Conservation (phyloP, 2,329 filamentous ascomycete genomes). For the Thelonectria olida region DNA sequence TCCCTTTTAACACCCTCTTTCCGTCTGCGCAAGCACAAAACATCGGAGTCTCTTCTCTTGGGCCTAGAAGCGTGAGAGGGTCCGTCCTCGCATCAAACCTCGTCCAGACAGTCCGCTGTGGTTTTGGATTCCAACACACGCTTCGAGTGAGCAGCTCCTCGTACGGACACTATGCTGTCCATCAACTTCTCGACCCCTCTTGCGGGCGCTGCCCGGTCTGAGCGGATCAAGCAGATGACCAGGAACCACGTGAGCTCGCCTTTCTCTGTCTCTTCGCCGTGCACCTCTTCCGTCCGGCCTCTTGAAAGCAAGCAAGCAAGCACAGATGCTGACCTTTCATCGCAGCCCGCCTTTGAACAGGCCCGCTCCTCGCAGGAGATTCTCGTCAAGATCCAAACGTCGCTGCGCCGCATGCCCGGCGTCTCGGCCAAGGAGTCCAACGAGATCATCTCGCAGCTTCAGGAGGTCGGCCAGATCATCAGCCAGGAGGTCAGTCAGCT, state of each 20-base stretch:
- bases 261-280: neutral
- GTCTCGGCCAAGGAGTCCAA: constrained; percentile 46
- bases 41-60: constrained; percentile 4
- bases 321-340: neutral
- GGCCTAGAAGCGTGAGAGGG: constrained; percentile 14
- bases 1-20: neutral
- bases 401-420: constrained; percentile 51
- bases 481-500: constrained; percentile 51
- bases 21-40: neutral
- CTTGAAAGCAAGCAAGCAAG: no score
- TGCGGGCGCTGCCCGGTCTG: constrained; percentile 45
- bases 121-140: constrained; percentile 3
- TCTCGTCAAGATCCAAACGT: constrained; percentile 49
- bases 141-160: neutral
- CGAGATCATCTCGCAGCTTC: constrained; percentile 47
- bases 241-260: constrained; percentile 48
- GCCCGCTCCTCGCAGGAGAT: constrained; percentile 47
- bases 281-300: neutral
- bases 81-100: neutral
- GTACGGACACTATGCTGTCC: constrained; percentile 44
- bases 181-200: constrained; percentile 53
- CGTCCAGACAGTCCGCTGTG: neutral
- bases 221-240: constrained; percentile 50
- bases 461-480: constrained; percentile 49
- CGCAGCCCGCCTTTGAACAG: constrained; percentile 47